A percentile compares a stretch with the other conserved stretches of the same genome.
Conservation (phyloP, 768 basidiomycete genomes). For the Hypholoma fasciculare region DNA sequence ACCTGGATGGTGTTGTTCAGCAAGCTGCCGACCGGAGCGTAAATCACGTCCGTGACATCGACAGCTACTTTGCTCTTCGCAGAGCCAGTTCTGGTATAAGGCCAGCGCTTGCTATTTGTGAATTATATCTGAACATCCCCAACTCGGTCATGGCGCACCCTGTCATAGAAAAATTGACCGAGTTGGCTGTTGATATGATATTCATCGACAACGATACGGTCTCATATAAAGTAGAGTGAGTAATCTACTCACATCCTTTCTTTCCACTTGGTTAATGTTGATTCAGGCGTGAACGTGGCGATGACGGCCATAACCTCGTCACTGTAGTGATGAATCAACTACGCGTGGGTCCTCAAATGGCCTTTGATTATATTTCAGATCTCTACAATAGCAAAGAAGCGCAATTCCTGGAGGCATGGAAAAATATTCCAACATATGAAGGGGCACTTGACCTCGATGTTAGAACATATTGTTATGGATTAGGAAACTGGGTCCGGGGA, state of each 20-base stretch:
- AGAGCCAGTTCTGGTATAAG: neutral
- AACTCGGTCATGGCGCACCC: neutral
- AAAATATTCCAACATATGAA: too few species aligned
- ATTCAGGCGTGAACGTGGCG: neutral
- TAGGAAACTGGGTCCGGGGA: too few species aligned
- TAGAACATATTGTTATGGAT: too few species aligned
- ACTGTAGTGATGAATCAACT: too few species aligned
- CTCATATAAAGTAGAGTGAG: neutral
- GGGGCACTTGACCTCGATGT: too few species aligned
- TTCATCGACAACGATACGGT: neutral
- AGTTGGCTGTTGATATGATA: neutral
- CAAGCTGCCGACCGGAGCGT: neutral
- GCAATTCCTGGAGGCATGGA: too few species aligned
- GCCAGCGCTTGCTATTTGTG: neutral
- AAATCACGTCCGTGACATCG: neutral
- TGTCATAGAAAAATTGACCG: neutral
- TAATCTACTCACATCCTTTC: neutral
- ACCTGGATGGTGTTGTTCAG: neutral
- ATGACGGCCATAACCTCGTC: neutral
- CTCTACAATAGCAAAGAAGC: too few species aligned
- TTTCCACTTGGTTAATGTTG: neutral
- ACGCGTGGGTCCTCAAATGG: too few species aligned
- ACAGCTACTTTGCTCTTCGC: neutral
- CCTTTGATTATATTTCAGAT: too few species aligned
- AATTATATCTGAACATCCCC: neutral